Base-by-base conservation (phyloP, 768 basidiomycete genomes). In the Leccinum aurantiacum region DNA sequence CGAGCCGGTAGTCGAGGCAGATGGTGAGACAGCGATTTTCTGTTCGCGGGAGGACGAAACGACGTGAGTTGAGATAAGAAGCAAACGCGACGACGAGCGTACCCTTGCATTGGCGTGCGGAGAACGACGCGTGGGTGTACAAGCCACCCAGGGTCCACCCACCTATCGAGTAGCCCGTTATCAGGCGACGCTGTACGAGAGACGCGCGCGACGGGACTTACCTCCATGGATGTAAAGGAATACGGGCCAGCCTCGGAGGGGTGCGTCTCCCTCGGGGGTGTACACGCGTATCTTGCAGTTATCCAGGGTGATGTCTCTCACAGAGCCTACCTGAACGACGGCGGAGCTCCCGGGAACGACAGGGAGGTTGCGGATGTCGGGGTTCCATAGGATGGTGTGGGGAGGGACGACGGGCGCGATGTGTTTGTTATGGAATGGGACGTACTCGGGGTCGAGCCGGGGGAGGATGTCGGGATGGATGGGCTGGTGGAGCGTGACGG, bases 151-250 rank as follows among this genome's bases (percentile, higher is more conserved):
- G 77, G 0, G 88, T 88, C 89, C 89, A 90, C 35, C 89, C 89
- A 29, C 89, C 88, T 86, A 24, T 14, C 24, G n/a, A 46, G 19
- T 11, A 53, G 1, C 24, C 1, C 24, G 14, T 11, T 51, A 24
- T 57, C 27, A 61, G 27, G 41, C 41, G 8, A 50, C 25, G 9
- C 19, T 41, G 3, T 9, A 6, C 3, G 6, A 52, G 9, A 17
- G 25, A 31, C 27, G 49, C 11, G 22, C 14, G 10, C 49, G 27
- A 53, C 53, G 46, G 19, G 13, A 56, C 79, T 33, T 54, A 83
- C 88, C 89, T 59, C 89, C 89, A 62, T 90, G 89, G 67, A 86
- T 87, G 76, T 80, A 90, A 19, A 90, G 79, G 57, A 90, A 81
- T 1, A 86, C 81, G 0, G 87, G 88, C 88, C 88, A 89, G 6